A percentile compares a stretch with the other conserved stretches of the same genome.
Evolutionary conservation across 2,329 filamentous ascomycete species (phyloP).

Genomic region (Exutisphaerella laricina): DNA sequence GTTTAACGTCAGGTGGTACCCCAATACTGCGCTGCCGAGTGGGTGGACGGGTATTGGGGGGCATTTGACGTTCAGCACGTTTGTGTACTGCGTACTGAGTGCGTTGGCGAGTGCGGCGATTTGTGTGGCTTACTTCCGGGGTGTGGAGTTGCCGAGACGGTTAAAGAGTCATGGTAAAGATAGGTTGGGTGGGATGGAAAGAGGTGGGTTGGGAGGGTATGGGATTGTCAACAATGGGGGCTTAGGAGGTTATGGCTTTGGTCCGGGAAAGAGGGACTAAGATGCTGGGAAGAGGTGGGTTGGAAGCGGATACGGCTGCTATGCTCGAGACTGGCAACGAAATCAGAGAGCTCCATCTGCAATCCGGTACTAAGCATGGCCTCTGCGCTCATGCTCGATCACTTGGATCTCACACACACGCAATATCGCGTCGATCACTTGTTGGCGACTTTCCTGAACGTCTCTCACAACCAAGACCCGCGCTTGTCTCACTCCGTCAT

Average conservation of each 20-base stretch:
- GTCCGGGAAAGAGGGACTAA: conserved; percentile 42
- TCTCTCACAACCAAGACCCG: no score
- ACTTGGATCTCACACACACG: no score
- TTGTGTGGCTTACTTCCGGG: conserved; percentile 52
- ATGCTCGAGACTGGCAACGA: no score
- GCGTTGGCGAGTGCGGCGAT: conserved; percentile 45
- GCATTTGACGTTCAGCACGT: conserved; percentile 46
- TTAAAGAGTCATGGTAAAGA: conserved; percentile 55
- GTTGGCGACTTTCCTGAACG: no score
- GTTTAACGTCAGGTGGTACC: conserved; percentile 84
- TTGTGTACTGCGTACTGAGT: conserved; percentile 46
- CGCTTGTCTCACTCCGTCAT: no score
- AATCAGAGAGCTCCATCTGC: no score
- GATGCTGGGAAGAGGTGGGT: no score
- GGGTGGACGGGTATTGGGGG: conserved; percentile 49
- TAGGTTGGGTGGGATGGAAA: conserved; percentile 38
- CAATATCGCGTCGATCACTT: no score
- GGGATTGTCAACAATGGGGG: conserved; percentile 37
- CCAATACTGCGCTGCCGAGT: conserved; percentile 61
- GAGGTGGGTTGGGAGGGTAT: conserved; percentile 40
- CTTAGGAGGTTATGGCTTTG: conserved; percentile 29
- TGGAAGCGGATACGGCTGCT: no score
- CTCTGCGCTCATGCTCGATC: no score
- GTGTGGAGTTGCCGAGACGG: conserved; percentile 46
- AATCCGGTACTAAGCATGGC: no score